phyloP scores from a whole-genome alignment of 1,284 basidiomycete genomes.

The Leccinum pallidistipes region DNA sequence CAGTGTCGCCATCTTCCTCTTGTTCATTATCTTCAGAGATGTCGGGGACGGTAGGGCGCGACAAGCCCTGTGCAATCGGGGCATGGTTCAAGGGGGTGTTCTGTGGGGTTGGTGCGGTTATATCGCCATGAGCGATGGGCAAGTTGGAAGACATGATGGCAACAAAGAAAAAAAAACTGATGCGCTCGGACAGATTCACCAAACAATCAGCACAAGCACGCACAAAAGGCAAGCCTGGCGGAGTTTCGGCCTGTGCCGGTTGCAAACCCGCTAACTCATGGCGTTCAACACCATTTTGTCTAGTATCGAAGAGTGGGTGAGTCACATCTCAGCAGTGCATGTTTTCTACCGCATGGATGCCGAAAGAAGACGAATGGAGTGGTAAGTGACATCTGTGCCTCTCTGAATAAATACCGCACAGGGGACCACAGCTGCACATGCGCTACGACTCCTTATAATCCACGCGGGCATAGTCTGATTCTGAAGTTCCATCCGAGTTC shows the following conservation, averaged over 20 bases:
- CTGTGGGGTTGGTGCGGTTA: conserved; percentile 75
- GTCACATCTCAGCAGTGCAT: background rate
- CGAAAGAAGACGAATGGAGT: background rate
- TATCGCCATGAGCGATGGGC: conserved; percentile 46
- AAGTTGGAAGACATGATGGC: conserved; percentile 50
- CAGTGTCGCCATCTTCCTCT: conserved; percentile 47
- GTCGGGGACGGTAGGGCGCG: conserved; percentile 67
- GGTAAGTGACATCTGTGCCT: background rate
- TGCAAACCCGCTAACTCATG: background rate
- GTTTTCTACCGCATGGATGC: background rate
- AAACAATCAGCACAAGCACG: conserved; percentile 27
- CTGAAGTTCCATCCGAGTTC: background rate
- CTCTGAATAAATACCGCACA: background rate
- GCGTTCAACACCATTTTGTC: too few relatives aligned
- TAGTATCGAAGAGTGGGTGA: background rate
- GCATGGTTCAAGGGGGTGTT: conserved; percentile 77
- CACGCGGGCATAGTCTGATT: background rate
- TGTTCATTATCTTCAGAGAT: conserved; percentile 68
- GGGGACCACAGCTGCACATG: background rate
- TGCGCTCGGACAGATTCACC: conserved; percentile 17
- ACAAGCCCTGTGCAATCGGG: conserved; percentile 65
- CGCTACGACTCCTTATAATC: background rate
- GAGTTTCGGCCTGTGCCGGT: conserved; percentile 37
- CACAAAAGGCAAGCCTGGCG: conserved; percentile 28
- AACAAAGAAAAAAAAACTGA: conserved; percentile 22